Evolutionary conservation across 139 green algal genomes (phyloP), one percentile per base, ranked within the genome.

Genomic region (Gonium pectorale): DNA sequence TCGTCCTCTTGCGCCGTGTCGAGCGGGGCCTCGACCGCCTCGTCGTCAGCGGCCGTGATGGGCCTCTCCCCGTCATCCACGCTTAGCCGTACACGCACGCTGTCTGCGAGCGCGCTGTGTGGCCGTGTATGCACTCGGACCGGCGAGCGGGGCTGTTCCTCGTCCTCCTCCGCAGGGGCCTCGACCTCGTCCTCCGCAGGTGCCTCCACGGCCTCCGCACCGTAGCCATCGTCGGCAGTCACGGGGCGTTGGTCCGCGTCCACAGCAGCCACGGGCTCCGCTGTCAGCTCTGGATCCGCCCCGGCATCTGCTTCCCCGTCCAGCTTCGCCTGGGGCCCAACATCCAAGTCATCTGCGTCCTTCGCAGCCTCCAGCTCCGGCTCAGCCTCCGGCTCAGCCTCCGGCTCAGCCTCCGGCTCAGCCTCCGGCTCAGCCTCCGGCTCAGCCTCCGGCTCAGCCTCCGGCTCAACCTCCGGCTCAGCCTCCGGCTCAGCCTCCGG

Each of bases 51-150:
- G 29, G 29, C 69, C 44, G 26, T n/a, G 8, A 64, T 2, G 29
- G 4, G 44, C 2, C 44, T 44, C 11, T 64, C 69, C 3, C n/a
- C n/a, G n/a, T n/a, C n/a, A 29, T 83, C 77, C 60, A 44, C 71
- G 75, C 75, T 82, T 4, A 82, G n/a, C 15, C 75, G 75, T n/a
- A 82, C 24, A 3, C 37, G 26, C 5, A 82, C n/a, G 38, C 40
- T 63, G 33, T 82, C 67, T 51, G 19, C 37, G 31, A 7, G 2
- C 13, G 17, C 37, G 37, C 38, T 33, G 37, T 13, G 4, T 31
- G 63, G 24, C n/a, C 63, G 35, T 44, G 15, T 3, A 13, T 37
- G 35, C 13, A 35, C 11, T 33, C 35, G 33, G 15, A 40, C 64
- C 9, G 46, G 46, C 49, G 67, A 8, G n/a, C 41, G 7, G 21